Conservation (phyloP, 108 stramenopile genomes). For the Skeletonema grethae region DNA sequence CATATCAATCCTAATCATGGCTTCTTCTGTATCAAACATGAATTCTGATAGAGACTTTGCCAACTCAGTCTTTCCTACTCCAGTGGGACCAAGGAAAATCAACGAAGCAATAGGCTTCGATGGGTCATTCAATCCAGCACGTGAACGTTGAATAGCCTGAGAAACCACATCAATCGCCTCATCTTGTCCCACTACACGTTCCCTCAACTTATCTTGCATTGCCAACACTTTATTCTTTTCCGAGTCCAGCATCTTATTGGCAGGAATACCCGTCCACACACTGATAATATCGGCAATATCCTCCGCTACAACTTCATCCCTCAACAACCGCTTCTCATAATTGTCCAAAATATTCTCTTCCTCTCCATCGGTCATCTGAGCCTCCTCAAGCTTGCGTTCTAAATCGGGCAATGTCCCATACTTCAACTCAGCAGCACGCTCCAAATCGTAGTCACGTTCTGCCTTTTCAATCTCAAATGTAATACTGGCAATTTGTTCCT, state of each 20-base stretch:
- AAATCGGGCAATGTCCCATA: conserved; percentile 87
- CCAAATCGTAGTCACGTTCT: conserved; percentile 94
- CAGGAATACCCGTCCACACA: conserved; percentile 95
- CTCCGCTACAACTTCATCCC: conserved; percentile 34
- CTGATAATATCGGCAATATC: conserved; percentile 93
- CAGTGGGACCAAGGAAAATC: conserved; percentile 94
- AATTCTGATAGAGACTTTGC: conserved; percentile 92
- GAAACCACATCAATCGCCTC: conserved; percentile 89
- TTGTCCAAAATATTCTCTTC: conserved; percentile 91
- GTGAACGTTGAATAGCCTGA: conserved; percentile 90
- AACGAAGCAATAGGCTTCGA: conserved; percentile 90
- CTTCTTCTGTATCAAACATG: conserved; percentile 91
- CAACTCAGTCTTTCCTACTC: conserved; percentile 92
- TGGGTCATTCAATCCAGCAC: conserved; percentile 91
- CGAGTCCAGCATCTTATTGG: conserved; percentile 83
- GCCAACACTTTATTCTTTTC: conserved; percentile 92
- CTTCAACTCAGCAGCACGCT: conserved; percentile 94
- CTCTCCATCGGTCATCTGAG: conserved; percentile 22
- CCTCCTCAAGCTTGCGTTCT: conserved; percentile 51
- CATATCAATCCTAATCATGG: conserved; percentile 97
- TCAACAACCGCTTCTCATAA: conserved; percentile 42
- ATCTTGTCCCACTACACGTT: conserved; percentile 95
- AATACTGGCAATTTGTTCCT: conserved; percentile 88
- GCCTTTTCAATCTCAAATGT: conserved; percentile 89
- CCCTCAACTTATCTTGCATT: conserved; percentile 83